A percentile compares a stretch with the other conserved stretches of the same genome.
Conservation (phyloP, 2,329 filamentous ascomycete species). For the Pseudogymnoascus sp. region DNA sequence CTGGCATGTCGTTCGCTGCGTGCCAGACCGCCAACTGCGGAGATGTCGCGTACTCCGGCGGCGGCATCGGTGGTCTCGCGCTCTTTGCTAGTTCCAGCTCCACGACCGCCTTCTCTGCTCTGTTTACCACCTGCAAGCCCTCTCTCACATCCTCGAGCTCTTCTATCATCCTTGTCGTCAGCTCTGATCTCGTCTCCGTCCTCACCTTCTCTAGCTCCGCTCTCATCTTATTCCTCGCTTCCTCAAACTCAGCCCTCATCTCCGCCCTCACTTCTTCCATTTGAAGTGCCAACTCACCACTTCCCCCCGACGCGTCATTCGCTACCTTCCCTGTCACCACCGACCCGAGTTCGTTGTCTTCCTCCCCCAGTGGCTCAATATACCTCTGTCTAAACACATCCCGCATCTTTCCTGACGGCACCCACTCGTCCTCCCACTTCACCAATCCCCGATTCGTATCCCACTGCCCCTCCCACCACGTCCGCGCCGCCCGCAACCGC, state of each 20-base stretch:
- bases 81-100: background rate
- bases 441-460: background rate
- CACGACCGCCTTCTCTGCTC: background rate
- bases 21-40: background rate
- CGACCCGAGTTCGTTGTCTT: background rate
- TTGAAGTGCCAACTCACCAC: background rate
- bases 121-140: background rate
- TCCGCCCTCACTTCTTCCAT: constrained; percentile 49
- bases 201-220: background rate
- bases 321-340: background rate
- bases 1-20: background rate
- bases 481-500: background rate
- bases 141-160: background rate
- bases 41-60: background rate
- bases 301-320: background rate
- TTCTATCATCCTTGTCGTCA: background rate
- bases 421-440: background rate
- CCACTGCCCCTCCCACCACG: background rate
- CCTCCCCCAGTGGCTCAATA: background rate
- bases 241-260: constrained; percentile 60
- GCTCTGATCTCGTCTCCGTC: background rate
- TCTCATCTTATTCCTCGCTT: constrained; percentile 31
- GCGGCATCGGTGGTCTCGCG: background rate
- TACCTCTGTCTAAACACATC: background rate
- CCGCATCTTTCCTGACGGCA: background rate